These are phyloP conservation scores for Keithomyces neogunnii DNA, from an alignment of 2,329 filamentous ascomycete genomes.

Conservation along the genomic window DNA sequence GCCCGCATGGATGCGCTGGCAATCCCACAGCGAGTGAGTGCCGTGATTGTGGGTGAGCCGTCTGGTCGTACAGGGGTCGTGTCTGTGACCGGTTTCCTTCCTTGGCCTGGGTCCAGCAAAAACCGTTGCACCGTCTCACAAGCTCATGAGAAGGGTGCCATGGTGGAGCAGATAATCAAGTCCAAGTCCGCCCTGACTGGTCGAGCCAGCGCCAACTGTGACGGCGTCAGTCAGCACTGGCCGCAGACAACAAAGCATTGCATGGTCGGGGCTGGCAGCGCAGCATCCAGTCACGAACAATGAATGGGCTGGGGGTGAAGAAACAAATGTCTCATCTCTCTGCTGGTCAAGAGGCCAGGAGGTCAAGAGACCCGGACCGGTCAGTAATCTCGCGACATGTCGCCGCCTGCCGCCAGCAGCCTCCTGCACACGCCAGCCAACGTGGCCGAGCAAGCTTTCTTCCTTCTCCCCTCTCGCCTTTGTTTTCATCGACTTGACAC, in stretches of 20 bases:
- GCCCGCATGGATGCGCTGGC: conserved; percentile 42
- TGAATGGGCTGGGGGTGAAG: neutral
- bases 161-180: neutral
- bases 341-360: neutral
- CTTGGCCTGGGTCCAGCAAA: conserved; percentile 25
- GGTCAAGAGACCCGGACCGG: neutral
- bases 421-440: neutral
- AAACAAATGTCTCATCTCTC: neutral
- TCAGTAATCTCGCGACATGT: neutral
- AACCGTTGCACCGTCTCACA: conserved; percentile 14
- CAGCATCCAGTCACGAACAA: neutral
- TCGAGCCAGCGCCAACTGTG: conserved; percentile 19
- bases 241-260: conserved; percentile 39
- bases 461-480: too few species aligned
- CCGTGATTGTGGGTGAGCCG: conserved; percentile 26
- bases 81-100: conserved; percentile 25
- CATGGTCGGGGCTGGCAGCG: conserved; percentile 14
- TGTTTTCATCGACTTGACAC: too few species aligned
- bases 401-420: neutral
- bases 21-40: conserved; percentile 26
- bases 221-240: conserved; percentile 30
- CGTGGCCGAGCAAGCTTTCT: neutral
- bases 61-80: conserved; percentile 22
- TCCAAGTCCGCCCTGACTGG: conserved; percentile 29
- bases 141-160: conserved; percentile 3